Base-by-base conservation (phyloP, 2,329 filamentous ascomycete genomes). In the Fusarium sp. region DNA sequence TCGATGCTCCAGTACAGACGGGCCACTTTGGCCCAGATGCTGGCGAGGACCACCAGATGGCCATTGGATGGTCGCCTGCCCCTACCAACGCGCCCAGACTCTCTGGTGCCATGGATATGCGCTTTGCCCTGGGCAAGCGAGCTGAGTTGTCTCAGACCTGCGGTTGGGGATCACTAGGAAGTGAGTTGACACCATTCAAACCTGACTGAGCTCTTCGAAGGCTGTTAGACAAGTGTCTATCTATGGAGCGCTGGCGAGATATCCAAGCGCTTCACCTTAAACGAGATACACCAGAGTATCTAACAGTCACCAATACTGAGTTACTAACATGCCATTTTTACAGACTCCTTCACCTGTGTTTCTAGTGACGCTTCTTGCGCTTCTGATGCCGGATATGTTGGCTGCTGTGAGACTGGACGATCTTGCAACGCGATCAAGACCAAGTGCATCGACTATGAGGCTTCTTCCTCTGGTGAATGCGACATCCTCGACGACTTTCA, bases 341-440 rank as follows among this genome's bases (percentile, higher is more conserved):
- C 29, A 81, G 80, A 76, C 39, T 78, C 80, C 0, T 79, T 80
- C 48, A 81, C 78, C 5, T 83, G 82, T 39, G 73, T 79, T 31
- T 76, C 74, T 3, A 45, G 60, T 8, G 72, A 69, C 8, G 77
- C 73, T 9, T 80, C 80, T 48, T 82, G 81, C 65, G 78, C 69
- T 29, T 77, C 68, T 22, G 71, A 74, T 6, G 60, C 67, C n/a
- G 75, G 70, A 60, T 79, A 71, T 65, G 70, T 82, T 5, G 82
- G 82, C 35, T 83, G 82, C 72, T 83, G 82, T 50, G 68, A 77
- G 14, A 75, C 78, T 20, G 76, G 76, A 56, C 67, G 77, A 14
- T 62, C 73, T 31, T 83, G 82, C 61, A 76, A 72, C 9, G 63
- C 71, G 7, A 75, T 83, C 39, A 81, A 81, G 73, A 83, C 81